A percentile compares a stretch with the other conserved stretches of the same genome.
These are phyloP conservation scores for Breviolum minutum DNA, from an alignment of 73 alveolate species.

Conservation along the genomic window DNA sequence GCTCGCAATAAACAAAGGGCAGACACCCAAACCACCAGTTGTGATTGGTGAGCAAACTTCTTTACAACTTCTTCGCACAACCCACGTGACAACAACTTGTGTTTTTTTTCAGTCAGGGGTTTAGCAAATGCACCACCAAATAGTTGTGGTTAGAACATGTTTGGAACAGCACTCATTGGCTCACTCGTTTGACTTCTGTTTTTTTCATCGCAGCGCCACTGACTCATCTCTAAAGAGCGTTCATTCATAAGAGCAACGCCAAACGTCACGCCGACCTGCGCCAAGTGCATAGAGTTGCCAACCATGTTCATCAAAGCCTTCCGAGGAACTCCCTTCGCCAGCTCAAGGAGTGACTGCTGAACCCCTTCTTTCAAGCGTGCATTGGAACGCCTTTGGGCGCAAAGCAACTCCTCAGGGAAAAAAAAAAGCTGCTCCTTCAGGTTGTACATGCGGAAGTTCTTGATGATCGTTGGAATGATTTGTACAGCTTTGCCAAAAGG, in stretches of 20 bases:
- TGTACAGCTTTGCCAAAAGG: not conserved
- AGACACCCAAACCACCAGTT: too few species aligned
- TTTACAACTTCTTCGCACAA: not conserved
- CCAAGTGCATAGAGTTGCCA: constrained; percentile 7
- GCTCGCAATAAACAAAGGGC: too few species aligned
- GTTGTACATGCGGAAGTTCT: not conserved
- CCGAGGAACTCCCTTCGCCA: not conserved
- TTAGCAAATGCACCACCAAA: not conserved
- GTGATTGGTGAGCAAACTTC: not conserved
- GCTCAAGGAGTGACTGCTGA: not conserved
- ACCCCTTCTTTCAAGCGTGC: too few species aligned
- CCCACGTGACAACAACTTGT: not conserved
- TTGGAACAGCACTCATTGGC: not conserved
- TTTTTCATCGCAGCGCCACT: not conserved
- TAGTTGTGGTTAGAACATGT: not conserved
- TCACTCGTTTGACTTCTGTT: not conserved
- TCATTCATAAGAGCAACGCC: not conserved
- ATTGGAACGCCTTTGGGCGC: constrained; percentile 6
- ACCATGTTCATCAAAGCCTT: not conserved
- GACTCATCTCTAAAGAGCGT: not conserved
- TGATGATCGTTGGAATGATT: not conserved
- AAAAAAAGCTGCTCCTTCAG: not conserved
- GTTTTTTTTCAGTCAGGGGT: too few species aligned
- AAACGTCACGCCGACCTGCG: not conserved
- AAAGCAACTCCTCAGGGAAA: not conserved